Evolutionary conservation across 495 filamentous ascomycete species (phyloP).

Genomic region (Paragyromitra xinjiangensis): DNA sequence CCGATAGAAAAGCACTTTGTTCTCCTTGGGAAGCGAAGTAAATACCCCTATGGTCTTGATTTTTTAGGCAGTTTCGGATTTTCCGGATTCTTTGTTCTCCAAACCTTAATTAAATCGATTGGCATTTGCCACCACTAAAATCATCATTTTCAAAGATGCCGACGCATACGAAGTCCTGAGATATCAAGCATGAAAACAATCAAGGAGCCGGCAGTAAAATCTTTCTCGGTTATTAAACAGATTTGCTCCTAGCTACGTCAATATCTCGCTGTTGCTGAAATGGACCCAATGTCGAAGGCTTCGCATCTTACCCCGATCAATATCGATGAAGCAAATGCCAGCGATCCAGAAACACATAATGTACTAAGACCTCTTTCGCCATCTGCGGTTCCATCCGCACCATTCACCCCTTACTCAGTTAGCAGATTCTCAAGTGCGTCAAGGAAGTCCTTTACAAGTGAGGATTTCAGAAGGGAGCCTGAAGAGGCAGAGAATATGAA

Average conservation of each 20-base stretch:
- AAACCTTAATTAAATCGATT: constrained; percentile 19
- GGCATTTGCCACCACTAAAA: neutral
- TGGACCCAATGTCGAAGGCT: neutral
- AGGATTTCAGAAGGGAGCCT: constrained; percentile 29
- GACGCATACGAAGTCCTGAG: neutral
- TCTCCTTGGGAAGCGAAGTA: neutral
- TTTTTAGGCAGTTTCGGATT: constrained; percentile 5
- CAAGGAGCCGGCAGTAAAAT: neutral
- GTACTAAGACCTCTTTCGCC: constrained; percentile 21
- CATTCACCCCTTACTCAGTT: neutral
- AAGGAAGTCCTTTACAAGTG: constrained; percentile 21
- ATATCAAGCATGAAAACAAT: constrained; percentile 11
- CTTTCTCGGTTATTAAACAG: neutral
- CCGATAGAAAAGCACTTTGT: constrained; percentile 7
- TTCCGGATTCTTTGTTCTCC: constrained; percentile 15
- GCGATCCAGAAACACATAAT: neutral
- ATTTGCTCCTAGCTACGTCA: neutral
- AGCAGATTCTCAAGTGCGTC: constrained; percentile 18
- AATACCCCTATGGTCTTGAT: neutral
- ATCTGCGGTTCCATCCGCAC: neutral
- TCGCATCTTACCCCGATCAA: constrained; percentile 16
- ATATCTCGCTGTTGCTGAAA: neutral
- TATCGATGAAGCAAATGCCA: constrained; percentile 5
- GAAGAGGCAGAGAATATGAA: constrained; percentile 34
- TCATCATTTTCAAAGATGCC: neutral